A percentile compares a stretch with the other conserved stretches of the same genome.
phyloP scores from a whole-genome alignment of 2,329 filamentous ascomycete species.

The Fusarium clavum region DNA sequence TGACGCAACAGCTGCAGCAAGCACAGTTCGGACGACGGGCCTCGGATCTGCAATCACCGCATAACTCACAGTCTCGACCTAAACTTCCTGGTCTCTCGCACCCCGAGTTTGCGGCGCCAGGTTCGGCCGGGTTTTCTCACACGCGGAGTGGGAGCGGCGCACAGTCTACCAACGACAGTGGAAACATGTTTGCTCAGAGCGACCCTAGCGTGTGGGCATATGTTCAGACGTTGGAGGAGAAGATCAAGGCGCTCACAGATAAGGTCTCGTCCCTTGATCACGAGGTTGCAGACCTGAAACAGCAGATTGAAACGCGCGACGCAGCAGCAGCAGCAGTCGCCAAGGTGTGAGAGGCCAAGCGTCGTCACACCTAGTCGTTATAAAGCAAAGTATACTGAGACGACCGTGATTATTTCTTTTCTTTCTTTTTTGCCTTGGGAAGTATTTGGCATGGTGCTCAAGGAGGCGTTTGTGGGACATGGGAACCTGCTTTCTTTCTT shows the following conservation, averaged over 20 bases:
- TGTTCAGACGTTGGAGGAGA: conserved; percentile 75
- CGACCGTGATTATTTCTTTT: conserved; percentile 30
- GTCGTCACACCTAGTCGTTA: conserved; percentile 30
- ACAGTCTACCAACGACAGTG: conserved; percentile 68
- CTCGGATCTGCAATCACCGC: conserved; percentile 67
- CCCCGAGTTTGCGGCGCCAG: conserved; percentile 50
- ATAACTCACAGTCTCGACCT: conserved; percentile 56
- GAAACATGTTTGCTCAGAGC: conserved; percentile 73
- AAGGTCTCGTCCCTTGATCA: conserved; percentile 51
- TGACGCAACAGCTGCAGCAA: conserved; percentile 73
- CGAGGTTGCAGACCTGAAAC: conserved; percentile 51
- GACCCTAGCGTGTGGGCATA: conserved; percentile 78
- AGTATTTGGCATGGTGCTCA: conserved; percentile 46
- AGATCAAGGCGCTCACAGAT: conserved; percentile 53
- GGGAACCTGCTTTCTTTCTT: conserved; percentile 37
- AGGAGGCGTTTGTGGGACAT: conserved; percentile 47
- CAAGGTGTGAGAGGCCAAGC: conserved; percentile 35
- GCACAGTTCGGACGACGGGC: conserved; percentile 67
- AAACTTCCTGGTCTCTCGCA: conserved; percentile 55
- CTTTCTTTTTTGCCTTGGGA: conserved; percentile 34
- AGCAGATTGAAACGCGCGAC: conserved; percentile 51
- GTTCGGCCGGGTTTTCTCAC: conserved; percentile 49
- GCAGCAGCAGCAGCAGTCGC: conserved; percentile 36
- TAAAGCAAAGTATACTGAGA: conserved; percentile 43
- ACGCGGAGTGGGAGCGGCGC: conserved; percentile 59